Conservation (phyloP, 1,139 yeast species). For the Yamadazyma epiphylla region DNA sequence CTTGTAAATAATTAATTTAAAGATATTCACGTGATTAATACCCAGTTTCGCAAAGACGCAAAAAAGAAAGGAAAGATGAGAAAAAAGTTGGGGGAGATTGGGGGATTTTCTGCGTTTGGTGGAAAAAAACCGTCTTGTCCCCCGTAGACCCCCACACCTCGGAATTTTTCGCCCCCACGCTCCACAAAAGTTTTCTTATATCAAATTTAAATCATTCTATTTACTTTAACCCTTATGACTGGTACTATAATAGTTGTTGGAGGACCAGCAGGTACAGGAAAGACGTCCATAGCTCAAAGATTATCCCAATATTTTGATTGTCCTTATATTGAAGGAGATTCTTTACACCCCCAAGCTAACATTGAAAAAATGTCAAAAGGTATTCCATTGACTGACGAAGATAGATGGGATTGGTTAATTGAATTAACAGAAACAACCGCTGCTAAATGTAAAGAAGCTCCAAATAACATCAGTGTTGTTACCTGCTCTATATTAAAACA, state of each 20-base stretch:
- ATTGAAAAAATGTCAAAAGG: slow-evolving; percentile 80
- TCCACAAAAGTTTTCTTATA: too few species aligned
- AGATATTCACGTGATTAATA: too few species aligned
- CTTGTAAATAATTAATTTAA: too few species aligned
- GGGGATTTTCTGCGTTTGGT: too few species aligned
- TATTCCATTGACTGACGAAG: slow-evolving; percentile 79
- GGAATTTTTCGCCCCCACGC: background rate
- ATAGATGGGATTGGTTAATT: slow-evolving; percentile 86
- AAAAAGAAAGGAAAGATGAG: too few species aligned
- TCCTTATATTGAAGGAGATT: slow-evolving; percentile 81
- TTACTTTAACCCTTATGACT: slow-evolving; percentile 6
- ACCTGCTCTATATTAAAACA: slow-evolving; percentile 85
- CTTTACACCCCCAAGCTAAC: slow-evolving; percentile 68
- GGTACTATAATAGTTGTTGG: slow-evolving; percentile 50
- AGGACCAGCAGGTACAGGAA: slow-evolving; percentile 96
- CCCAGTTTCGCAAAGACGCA: too few species aligned
- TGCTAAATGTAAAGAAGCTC: slow-evolving; percentile 25
- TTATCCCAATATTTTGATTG: slow-evolving; percentile 44
- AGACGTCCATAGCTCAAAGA: slow-evolving; percentile 68
- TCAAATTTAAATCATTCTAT: too few species aligned
- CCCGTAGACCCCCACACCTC: background rate
- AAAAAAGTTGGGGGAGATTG: too few species aligned
- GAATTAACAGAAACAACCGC: slow-evolving; percentile 43
- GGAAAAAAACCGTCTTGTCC: too few species aligned
- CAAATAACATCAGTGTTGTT: slow-evolving; percentile 43